A percentile compares a stretch with the other conserved stretches of the same genome.
Evolutionary conservation across 31 red algal genomes (phyloP).

Genomic region (Asparagopsis taxiformis): DNA sequence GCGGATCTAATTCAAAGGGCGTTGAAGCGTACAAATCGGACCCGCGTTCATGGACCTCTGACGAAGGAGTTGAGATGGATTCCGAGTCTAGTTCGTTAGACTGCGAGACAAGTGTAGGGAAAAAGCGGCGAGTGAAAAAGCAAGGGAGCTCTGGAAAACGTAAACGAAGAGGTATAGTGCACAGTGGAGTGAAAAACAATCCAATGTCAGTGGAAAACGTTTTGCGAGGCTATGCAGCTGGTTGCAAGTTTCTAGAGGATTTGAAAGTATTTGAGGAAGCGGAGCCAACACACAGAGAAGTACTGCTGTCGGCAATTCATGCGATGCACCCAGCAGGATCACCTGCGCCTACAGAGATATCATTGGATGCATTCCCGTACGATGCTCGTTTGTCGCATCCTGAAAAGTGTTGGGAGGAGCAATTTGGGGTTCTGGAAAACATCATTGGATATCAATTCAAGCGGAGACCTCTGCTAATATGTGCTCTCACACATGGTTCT

Average conservation of each 20-base stretch:
- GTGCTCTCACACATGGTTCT: slow-evolving; percentile 59
- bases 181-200: background rate
- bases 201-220: slow-evolving; percentile 26
- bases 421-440: slow-evolving; percentile 55
- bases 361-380: slow-evolving; percentile 25
- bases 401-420: slow-evolving; percentile 49
- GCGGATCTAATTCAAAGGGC: slow-evolving; percentile 14
- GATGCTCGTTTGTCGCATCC: slow-evolving; percentile 42
- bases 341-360: slow-evolving; percentile 27
- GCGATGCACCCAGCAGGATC: slow-evolving; percentile 36
- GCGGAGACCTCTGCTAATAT: slow-evolving; percentile 42
- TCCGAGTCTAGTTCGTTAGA: too few species aligned
- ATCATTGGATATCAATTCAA: slow-evolving; percentile 57
- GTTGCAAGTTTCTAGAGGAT: slow-evolving; percentile 46
- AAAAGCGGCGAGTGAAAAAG: slow-evolving; percentile 13
- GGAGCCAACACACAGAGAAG: slow-evolving; percentile 53
- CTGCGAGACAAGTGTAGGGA: too few species aligned
- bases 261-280: slow-evolving; percentile 37
- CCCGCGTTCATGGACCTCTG: background rate
- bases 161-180: slow-evolving; percentile 4
- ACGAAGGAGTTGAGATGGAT: too few species aligned
- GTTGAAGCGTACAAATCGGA: background rate
- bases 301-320: slow-evolving; percentile 60
- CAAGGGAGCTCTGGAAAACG: slow-evolving; percentile 1
- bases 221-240: slow-evolving; percentile 32